Base-by-base conservation (phyloP, 116 monocot genomes). In the Trichopus zeylanicus region DNA sequence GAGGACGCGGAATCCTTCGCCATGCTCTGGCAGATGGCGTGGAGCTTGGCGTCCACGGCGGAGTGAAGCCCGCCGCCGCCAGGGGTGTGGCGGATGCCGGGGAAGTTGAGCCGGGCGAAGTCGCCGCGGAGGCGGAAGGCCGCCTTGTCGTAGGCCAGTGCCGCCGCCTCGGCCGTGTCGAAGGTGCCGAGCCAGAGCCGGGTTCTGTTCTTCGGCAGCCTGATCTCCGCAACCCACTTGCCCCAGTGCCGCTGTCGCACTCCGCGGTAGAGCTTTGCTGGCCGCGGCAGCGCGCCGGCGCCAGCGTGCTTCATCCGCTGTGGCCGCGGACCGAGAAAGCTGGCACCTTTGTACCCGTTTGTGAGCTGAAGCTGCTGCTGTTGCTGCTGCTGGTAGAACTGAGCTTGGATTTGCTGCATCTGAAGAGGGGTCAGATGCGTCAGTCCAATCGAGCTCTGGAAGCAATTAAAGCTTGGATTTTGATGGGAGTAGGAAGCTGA, bases 151-250 rank as follows among this genome's bases (percentile, higher is more conserved):
- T 93, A 93, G 23, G 93, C 93, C 27, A 82, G 35, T 15, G 88
- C 93, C 0, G 88, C 93, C 32, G 88, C 93, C 55, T 93, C 88
- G 31, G 93, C 93, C 26, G 88, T 82, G 63, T 88, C 88, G 53
- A 93, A 93, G 48, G 93, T 93, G 13, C 93, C 93, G 51, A 93
- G 85, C 89, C 93, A 94, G 34, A 94, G 78, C n/a, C 89, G 70
- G 11, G 85, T 94, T 19, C 94, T 67, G 78, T 89, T 89, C 83
- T 75, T 89, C 18, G 94, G 94, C 2, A 93, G 79, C 1, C 93
- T 78, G 64, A 93, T 93, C 80, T 93, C 93, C 7, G 93, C 93
- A 6, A 93, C 93, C 93, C 93, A 93, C 58, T 93, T 93, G 19
- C 93, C 93, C 93, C 93, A 93, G 70, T 93, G 93, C 8, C 88